Evolutionary conservation across 768 basidiomycete genomes (phyloP).

Genomic region (Tylopilus sp.): DNA sequence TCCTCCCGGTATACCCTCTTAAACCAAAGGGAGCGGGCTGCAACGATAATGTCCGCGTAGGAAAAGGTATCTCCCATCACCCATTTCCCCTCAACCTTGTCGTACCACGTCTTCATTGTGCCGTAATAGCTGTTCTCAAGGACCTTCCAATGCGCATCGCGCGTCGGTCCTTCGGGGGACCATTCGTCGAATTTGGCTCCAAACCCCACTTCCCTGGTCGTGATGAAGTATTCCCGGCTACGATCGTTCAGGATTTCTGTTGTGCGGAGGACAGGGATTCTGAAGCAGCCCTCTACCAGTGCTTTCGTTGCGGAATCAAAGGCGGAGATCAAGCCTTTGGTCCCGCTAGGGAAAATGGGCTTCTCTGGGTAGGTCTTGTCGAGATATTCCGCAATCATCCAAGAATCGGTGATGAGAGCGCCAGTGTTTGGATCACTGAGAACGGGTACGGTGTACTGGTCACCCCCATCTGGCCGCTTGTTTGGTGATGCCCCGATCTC

Average conservation of each 20-base stretch:
- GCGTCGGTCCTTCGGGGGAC: conserved; percentile 32
- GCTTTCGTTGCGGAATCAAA: conserved; percentile 8
- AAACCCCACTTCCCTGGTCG: conserved; percentile 30
- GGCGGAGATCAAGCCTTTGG: conserved; percentile 22
- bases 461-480: conserved; percentile 16
- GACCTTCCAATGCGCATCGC: conserved; percentile 27
- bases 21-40: conserved; percentile 9
- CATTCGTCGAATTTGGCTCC: conserved; percentile 39
- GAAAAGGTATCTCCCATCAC: conserved; percentile 31
- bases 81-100: conserved; percentile 24
- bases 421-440: too few species aligned
- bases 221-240: conserved; percentile 38
- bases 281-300: not conserved
- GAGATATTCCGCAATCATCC: too few species aligned
- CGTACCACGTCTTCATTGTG: conserved; percentile 20
- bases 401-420: conserved; percentile 28
- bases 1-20: conserved; percentile 19
- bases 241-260: conserved; percentile 29
- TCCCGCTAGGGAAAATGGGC: conserved; percentile 23
- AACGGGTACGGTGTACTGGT: too few species aligned
- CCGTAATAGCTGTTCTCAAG: conserved; percentile 14
- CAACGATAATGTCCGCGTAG: too few species aligned
- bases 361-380: too few species aligned
- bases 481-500: too few species aligned
- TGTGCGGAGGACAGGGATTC: conserved; percentile 20